phyloP scores from a whole-genome alignment of 371 early-diverging fungal genomes.

The Rhizopus arrhizus region DNA sequence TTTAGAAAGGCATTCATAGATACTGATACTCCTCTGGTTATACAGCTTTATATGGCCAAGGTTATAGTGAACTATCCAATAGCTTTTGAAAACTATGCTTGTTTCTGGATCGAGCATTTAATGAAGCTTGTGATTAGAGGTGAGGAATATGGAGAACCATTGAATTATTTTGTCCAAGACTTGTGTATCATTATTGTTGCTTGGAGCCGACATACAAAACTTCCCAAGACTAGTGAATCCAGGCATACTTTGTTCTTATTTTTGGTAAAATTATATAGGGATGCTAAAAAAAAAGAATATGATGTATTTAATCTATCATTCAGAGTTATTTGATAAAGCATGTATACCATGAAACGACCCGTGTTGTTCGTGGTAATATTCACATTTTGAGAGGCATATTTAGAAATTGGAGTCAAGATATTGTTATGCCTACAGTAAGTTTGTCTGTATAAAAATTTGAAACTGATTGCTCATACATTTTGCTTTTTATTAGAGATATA shows the following conservation, averaged over 20 bases:
- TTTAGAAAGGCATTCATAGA: constrained; percentile 40
- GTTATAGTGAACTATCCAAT: constrained; percentile 61
- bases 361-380: constrained; percentile 54
- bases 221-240: constrained; percentile 35
- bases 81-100: constrained; percentile 63
- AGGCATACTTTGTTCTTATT: constrained; percentile 39
- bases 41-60: constrained; percentile 63
- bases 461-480: constrained; percentile 8
- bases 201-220: constrained; percentile 54
- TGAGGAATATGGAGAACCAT: constrained; percentile 58
- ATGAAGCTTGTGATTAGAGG: constrained; percentile 58
- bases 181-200: constrained; percentile 57
- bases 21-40: constrained; percentile 42
- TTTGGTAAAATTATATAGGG: constrained; percentile 29
- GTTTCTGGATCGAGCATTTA: constrained; percentile 62
- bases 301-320: no score
- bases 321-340: constrained; percentile 59
- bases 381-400: constrained; percentile 59
- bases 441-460: background rate
- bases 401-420: constrained; percentile 58
- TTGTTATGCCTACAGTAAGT: constrained; percentile 67
- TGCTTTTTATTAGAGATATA: constrained; percentile 36
- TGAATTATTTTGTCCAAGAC: constrained; percentile 74
- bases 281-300: background rate
- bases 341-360: constrained; percentile 46